Conservation (phyloP, 1,139 yeast species). For the Taphrina betulina region DNA sequence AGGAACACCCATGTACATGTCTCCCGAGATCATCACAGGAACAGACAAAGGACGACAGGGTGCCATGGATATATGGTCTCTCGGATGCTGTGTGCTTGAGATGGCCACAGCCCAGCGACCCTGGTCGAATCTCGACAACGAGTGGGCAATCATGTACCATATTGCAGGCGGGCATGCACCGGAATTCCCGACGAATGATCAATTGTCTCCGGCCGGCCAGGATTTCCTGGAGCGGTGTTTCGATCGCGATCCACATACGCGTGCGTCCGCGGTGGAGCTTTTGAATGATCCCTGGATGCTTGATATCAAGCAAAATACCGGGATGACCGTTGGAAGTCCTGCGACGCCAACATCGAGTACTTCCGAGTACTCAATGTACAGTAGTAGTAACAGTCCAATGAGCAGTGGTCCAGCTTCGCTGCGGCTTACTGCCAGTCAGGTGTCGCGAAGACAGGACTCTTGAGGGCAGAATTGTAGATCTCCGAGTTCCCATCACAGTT, state of each 20-base stretch:
- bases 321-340: slow-evolving; percentile 48
- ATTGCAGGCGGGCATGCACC: slow-evolving; percentile 96
- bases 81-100: slow-evolving; percentile 93
- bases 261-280: slow-evolving; percentile 82
- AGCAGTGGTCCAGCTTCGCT: neutral
- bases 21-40: slow-evolving; percentile 94
- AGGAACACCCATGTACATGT: slow-evolving; percentile 99
- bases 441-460: no score
- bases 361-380: neutral
- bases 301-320: slow-evolving; percentile 65
- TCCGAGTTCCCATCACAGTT: no score
- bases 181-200: slow-evolving; percentile 74
- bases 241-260: slow-evolving; percentile 74
- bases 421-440: no score
- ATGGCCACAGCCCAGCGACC: slow-evolving; percentile 68
- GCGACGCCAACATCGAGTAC: slow-evolving; percentile 11
- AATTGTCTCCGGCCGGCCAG: slow-evolving; percentile 70
- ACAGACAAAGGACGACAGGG: slow-evolving; percentile 64
- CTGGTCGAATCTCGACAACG: slow-evolving; percentile 83
- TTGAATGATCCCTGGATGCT: slow-evolving; percentile 83
- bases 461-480: no score
- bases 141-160: slow-evolving; percentile 98
- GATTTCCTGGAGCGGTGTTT: slow-evolving; percentile 72
- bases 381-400: slow-evolving; percentile 5
- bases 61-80: slow-evolving; percentile 62